Evolutionary conservation across 2,329 filamentous ascomycete genomes (phyloP), one percentile per base, ranked within the genome.

Genomic region (Podosphaera aphanis): DNA sequence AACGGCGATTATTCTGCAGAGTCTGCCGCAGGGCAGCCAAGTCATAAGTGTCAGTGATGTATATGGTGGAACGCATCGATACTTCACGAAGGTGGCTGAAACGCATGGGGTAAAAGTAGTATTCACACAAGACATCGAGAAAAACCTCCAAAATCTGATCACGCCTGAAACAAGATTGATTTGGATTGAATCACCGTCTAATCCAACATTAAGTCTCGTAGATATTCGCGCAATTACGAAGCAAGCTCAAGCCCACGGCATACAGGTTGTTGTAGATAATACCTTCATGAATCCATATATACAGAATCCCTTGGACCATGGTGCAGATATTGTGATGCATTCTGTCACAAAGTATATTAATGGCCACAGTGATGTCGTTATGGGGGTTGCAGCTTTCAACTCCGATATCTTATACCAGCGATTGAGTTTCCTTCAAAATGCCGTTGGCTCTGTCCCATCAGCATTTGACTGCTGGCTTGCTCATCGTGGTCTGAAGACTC

Each of bases 261-360:
- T 95, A 57, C 70, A 83, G 60, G 90, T 98, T 38, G 90, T 98
- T n/a, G 90, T 98, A 37, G 90, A 98, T 68, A 98, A 98, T 68
- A 98, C 90, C 18, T 98, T 98, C 69, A 70, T 95, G 59, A 88
- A 81, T 50, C 90, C 90, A 27, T 98, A 95, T 62, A 73, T 98
- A 42, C 90, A 98, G 66, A 95, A 93, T 64, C 90, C 90, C 2
- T 75, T 98, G 47, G 79, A 92, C 59, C 83, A 88, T 60, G 90
- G 90, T 55, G 90, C 90, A 54, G 90, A 98, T 63, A 93, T 94
- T 49, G 79, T 94, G 45, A 83, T 93, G 20, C 85, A 94, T 70
- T 86, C 79, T 46, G 90, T 98, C 47, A 98, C 90, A 39, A 98
- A 98, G 67, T 98, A 95, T 66, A 95, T 98, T 67, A 95, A 95